These are phyloP conservation scores for Rhododendron mucronatum DNA, from an alignment of 148 eudicot genomes.

Conservation along the genomic window DNA sequence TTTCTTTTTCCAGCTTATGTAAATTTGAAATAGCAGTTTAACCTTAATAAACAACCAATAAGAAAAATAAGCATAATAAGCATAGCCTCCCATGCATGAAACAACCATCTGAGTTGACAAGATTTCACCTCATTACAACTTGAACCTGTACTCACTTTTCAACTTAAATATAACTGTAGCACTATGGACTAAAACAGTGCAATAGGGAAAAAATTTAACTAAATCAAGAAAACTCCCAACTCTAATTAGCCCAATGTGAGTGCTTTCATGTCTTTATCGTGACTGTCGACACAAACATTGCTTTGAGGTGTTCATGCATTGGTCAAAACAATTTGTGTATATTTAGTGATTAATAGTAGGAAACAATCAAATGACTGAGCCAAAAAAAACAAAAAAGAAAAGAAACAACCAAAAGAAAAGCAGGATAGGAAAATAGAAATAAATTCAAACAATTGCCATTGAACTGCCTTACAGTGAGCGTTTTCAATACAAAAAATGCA, in stretches of 20 bases:
- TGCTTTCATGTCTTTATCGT: neutral
- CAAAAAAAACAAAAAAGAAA: too few relatives aligned
- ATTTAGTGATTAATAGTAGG: neutral
- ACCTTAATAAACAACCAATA: neutral
- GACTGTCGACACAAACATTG: neutral
- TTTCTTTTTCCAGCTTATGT: neutral
- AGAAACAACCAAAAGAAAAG: neutral
- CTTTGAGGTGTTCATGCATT: neutral
- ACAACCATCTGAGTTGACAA: neutral
- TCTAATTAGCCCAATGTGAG: neutral
- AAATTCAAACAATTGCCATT: neutral
- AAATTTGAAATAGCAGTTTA: neutral
- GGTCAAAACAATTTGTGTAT: neutral
- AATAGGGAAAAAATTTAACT: neutral
- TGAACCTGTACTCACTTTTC: neutral
- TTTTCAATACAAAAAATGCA: neutral
- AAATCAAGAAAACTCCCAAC: neutral
- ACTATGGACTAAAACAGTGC: neutral
- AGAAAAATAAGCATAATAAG: constrained; percentile 8
- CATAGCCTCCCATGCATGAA: neutral
- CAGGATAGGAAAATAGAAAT: neutral
- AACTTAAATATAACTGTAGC: neutral
- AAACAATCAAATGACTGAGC: neutral
- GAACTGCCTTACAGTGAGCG: neutral
- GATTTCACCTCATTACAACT: neutral